phyloP scores from a whole-genome alignment of 2,329 filamentous ascomycete species.

The Thelonectria blattea region DNA sequence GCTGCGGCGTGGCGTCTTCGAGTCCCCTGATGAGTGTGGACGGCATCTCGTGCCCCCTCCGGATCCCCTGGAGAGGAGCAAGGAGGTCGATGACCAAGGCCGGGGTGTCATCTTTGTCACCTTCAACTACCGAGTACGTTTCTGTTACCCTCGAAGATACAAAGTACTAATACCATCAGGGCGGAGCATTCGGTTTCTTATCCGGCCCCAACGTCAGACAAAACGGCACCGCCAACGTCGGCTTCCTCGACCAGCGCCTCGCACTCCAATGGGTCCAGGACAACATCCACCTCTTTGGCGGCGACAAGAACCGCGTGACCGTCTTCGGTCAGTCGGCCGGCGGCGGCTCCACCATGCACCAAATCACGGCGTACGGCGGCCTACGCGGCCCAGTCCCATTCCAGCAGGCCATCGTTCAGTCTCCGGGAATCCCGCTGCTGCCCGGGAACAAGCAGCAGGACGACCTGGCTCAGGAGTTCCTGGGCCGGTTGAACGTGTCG shows the following conservation, averaged over 20 bases:
- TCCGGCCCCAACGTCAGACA: slow-evolving; percentile 60
- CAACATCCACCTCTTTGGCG: slow-evolving; percentile 64
- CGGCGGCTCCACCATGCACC: slow-evolving; percentile 63
- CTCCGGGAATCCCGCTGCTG: slow-evolving; percentile 26
- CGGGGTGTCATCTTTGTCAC: slow-evolving; percentile 61
- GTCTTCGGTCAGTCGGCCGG: slow-evolving; percentile 68
- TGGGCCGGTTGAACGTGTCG: background rate
- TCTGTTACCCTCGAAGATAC: slow-evolving; percentile 38
- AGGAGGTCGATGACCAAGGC: slow-evolving; percentile 22
- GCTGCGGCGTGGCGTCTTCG: background rate
- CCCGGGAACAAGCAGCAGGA: slow-evolving; percentile 5
- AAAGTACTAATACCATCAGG: background rate
- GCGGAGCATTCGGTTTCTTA: slow-evolving; percentile 58
- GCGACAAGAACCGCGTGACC: slow-evolving; percentile 63
- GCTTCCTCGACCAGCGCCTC: slow-evolving; percentile 67
- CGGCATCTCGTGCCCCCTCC: background rate
- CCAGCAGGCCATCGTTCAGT: slow-evolving; percentile 52
- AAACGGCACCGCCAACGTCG: slow-evolving; percentile 66
- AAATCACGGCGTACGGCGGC: slow-evolving; percentile 52
- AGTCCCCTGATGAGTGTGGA: background rate
- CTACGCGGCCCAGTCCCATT: slow-evolving; percentile 52
- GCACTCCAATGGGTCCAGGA: slow-evolving; percentile 66
- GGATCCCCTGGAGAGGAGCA: slow-evolving; percentile 1
- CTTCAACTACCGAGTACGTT: slow-evolving; percentile 67
- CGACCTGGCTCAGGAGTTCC: background rate